A percentile compares a stretch with the other conserved stretches of the same genome.
These are phyloP conservation scores for Mucuna pruriens DNA, from an alignment of 306 rosid genomes.

Conservation along the genomic window DNA sequence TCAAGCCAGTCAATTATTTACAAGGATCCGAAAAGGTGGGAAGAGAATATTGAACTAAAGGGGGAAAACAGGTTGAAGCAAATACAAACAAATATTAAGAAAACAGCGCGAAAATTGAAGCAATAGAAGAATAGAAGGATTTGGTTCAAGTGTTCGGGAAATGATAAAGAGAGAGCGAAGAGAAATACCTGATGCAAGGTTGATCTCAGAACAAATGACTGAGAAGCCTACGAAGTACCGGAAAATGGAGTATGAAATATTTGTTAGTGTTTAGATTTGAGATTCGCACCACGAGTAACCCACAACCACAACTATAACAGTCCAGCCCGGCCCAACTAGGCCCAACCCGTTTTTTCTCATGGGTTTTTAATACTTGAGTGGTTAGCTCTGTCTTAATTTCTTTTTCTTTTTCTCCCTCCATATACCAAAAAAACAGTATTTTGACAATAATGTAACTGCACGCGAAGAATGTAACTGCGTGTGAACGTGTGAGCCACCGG, in stretches of 20 bases:
- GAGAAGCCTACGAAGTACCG: background rate
- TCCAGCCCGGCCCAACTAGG: background rate
- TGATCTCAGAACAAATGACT: constrained; percentile 1
- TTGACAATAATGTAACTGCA: background rate
- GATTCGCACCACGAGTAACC: background rate
- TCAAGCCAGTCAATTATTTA: background rate
- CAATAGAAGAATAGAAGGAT: background rate
- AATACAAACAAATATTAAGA: background rate
- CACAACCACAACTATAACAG: background rate
- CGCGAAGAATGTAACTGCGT: background rate
- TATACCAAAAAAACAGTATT: background rate
- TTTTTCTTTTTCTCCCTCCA: too few species aligned
- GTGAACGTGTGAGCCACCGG: background rate
- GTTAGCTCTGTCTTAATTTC: background rate
- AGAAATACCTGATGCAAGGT: constrained; percentile 2
- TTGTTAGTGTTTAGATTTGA: background rate
- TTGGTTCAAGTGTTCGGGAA: background rate
- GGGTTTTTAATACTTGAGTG: background rate
- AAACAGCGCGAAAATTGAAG: background rate
- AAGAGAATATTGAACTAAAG: background rate
- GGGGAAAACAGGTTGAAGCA: background rate
- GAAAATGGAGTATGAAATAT: background rate
- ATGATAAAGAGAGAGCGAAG: background rate
- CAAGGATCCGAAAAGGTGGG: constrained; percentile 1
- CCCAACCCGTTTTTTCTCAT: background rate